Percentiles rank a stretch among this genome's conserved stretches.
Evolutionary conservation across 129 eudicot genomes (phyloP).

Genomic region (Smallanthus sonchifolius): DNA sequence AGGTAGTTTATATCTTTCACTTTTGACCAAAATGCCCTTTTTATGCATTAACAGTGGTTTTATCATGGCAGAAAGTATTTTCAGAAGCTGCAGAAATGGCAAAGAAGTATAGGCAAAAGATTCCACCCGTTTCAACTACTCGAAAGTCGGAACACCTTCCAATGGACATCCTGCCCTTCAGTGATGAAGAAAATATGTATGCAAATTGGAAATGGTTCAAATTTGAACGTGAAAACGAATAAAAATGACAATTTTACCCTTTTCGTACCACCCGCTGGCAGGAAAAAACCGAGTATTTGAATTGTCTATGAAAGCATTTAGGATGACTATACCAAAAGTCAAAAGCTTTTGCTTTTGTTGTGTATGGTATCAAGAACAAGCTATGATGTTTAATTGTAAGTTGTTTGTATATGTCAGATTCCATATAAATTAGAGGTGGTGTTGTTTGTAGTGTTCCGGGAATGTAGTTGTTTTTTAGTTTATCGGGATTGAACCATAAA

Average conservation of each 20-base stretch:
- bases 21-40: conserved; percentile 4
- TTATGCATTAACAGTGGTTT: background rate
- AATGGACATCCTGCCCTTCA: conserved; percentile 38
- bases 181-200: conserved; percentile 58
- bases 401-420: conserved; percentile 20
- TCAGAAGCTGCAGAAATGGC: conserved; percentile 90
- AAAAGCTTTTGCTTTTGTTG: background rate
- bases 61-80: conserved; percentile 59
- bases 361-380: background rate
- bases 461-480: background rate
- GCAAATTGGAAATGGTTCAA: conserved; percentile 94
- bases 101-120: conserved; percentile 63
- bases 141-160: conserved; percentile 46
- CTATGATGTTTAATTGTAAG: conserved; percentile 2
- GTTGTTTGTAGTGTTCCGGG: conserved; percentile 8
- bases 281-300: background rate
- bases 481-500: background rate
- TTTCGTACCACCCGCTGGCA: background rate
- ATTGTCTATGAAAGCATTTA: background rate
- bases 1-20: conserved; percentile 40
- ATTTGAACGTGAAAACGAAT: conserved; percentile 40
- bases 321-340: background rate
- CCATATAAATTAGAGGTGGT: background rate
- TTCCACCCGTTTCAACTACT: conserved; percentile 37
- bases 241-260: conserved; percentile 18